Evolutionary conservation across 257 asterid genomes (phyloP).

Genomic region (Solanum medicagineum): DNA sequence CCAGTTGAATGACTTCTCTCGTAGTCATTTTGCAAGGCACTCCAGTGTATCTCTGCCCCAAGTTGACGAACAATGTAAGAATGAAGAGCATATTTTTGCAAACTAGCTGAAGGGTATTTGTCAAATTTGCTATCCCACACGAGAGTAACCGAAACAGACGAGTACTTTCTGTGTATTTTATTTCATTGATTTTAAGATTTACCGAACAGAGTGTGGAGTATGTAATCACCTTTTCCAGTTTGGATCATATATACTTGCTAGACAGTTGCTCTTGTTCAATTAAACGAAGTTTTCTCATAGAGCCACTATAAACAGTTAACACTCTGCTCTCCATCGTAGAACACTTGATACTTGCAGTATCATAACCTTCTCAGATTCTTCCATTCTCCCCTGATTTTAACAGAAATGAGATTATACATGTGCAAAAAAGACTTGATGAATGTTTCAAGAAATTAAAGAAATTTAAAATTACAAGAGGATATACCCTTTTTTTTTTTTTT

Average conservation of each 20-base stretch:
- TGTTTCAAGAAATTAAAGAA: background rate
- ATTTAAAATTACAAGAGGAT: background rate
- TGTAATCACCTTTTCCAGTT: background rate
- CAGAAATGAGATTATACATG: background rate
- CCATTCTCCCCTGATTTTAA: background rate
- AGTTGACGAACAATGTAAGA: background rate
- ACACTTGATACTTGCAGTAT: background rate
- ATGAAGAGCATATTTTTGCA: background rate
- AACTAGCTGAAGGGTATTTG: background rate
- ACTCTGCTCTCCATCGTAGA: background rate
- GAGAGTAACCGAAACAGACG: background rate
- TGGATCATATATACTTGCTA: background rate
- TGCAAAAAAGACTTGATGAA: background rate
- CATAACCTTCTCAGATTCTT: background rate
- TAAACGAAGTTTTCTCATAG: background rate
- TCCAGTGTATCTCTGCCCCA: background rate
- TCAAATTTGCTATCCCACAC: background rate
- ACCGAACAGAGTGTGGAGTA: background rate
- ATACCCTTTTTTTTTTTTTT: too few species aligned
- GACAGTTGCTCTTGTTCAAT: background rate
- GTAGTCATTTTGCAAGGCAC: background rate
- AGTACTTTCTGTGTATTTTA: background rate
- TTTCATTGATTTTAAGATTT: background rate
- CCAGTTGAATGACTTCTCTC: slow-evolving; percentile 18
- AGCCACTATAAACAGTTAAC: background rate